Base-by-base conservation (phyloP, 192 early-diverging fungal species). In the Coemansia aciculifera region DNA sequence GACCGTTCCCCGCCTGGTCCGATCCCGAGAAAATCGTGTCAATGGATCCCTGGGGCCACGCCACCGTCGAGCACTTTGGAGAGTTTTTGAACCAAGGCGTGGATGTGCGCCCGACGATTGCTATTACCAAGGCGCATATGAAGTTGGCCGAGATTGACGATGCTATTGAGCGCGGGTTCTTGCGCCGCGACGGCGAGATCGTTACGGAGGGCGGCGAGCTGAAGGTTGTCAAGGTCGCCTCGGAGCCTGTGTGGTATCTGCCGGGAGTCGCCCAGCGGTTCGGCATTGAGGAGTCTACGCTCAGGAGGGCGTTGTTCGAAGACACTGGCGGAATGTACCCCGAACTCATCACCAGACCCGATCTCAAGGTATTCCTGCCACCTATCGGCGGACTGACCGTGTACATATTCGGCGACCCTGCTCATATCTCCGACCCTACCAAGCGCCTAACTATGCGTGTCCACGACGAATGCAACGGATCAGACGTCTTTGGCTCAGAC, bases 291-390 rank as follows among this genome's bases (percentile, higher is more conserved):
- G 95, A 98, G 78, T 85, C 89, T 6, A 81, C 87, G 12, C 84
- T 98, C 66, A 89, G 95, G 19, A 89, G 94, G 5, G 88, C 92
- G 1, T 71, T 97, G 15, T 96, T 93, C 46, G 93, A 96, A 68
- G 93, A 95, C 69, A 94, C 92, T 10, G 95, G 94, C 42, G 95
- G 95, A 60, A 94, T 94, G 94, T 97, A 95, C 69, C 95, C 95
- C 0, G 95, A 97, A 68, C 88, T 97, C 52, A 91, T 97, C 69
- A 94, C 93, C 27, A 86, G 95, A 31, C 92, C 92, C 0, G 95
- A 97, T 68, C 86, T 97, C 34, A 94, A 97, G 78, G 89, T 97
- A 27, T 97, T 94, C 70, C 69, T 97, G 56, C 95, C 95, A 3
- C 95, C 95, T 23, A 97, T 97, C 62, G 95, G 95, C 40, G 93